Evolutionary conservation across 805 yeast species (phyloP), one percentile per base, ranked within the genome.

Genomic region (Wickerhamomyces canadensis): DNA sequence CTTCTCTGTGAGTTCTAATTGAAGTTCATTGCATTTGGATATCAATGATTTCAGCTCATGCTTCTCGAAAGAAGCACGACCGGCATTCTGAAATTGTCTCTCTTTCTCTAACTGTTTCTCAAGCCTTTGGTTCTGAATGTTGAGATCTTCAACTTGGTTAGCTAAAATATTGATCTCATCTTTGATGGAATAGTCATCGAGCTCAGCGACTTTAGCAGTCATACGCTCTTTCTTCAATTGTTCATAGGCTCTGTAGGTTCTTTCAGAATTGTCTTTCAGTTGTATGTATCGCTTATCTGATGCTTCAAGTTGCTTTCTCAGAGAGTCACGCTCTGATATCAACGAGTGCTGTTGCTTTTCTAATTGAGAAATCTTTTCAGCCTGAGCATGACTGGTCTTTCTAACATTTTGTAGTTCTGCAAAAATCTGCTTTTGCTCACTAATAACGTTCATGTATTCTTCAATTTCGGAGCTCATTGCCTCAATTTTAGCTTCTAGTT

Each of bases 21-120:
- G 60, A 4, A 60, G 39, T 7, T 55, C 60, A 41, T 63, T 61
- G 36, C 64, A 62, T 34, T 58, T 54, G 5, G 62, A 37, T 0
- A 67, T 51, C 4, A 68, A 51, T n/a, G 62, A 55, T 27, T 61
- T 61, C 36, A 70, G 54, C 38, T 67, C 72, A n/a, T 56, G 44
- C 18, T 62, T 60, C 12, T 66, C 63, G 30, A 57, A 58, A 5
- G 53, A 43, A 21, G 54, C 45, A 4, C 42, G 29, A 9, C 41
- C 18, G 19, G 25, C 5, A 25, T 29, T 24, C 33, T 50, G 43
- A 34, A 51, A 22, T 45, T 36, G 14, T 38, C 40, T 57, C 44
- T 65, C 58, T 35, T 41, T 37, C 24, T 64, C 67, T 27, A 67
- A 55, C 18, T 68, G 67, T 23, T 57, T 54, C 31, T 59, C 52